Conservation (phyloP, 352 stramenopile species). For the Pythium pyrilobum region DNA sequence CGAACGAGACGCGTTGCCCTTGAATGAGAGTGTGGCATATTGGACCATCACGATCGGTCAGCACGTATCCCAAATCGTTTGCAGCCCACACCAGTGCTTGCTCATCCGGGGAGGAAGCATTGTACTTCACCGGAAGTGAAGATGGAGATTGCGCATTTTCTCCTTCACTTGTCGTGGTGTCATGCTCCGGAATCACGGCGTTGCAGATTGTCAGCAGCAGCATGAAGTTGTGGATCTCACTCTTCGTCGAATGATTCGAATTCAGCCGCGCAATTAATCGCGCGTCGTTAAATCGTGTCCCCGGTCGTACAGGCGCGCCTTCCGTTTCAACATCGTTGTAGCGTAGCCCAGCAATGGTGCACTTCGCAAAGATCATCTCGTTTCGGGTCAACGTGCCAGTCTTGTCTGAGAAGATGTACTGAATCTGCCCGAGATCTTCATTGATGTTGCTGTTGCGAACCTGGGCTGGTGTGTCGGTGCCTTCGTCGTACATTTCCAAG, state of each 20-base stretch:
- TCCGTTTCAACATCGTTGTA: constrained; percentile 89
- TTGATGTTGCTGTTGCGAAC: constrained; percentile 88
- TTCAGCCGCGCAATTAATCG: constrained; percentile 69
- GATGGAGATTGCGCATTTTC: background rate
- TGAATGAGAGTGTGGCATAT: constrained; percentile 69
- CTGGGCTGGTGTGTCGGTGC: constrained; percentile 66
- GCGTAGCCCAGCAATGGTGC: constrained; percentile 84
- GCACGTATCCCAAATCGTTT: constrained; percentile 67
- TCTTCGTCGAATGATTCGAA: constrained; percentile 75
- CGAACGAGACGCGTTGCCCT: constrained; percentile 71
- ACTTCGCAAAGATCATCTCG: constrained; percentile 91
- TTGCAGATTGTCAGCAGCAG: constrained; percentile 84
- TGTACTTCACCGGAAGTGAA: constrained; percentile 59
- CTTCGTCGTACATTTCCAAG: constrained; percentile 74
- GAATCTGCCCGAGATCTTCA: constrained; percentile 85
- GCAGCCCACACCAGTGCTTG: constrained; percentile 74
- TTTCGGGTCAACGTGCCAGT: constrained; percentile 84
- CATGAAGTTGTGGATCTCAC: constrained; percentile 83
- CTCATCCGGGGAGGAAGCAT: constrained; percentile 81
- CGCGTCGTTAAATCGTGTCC: constrained; percentile 77
- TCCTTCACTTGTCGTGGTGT: constrained; percentile 8
- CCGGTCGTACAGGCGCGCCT: constrained; percentile 32
- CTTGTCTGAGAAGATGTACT: constrained; percentile 91
- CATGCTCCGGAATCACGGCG: constrained; percentile 78
- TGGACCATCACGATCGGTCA: constrained; percentile 55